These are phyloP conservation scores for Paraphoma sp. DNA, from an alignment of 2,329 filamentous ascomycete genomes.

Conservation along the genomic window DNA sequence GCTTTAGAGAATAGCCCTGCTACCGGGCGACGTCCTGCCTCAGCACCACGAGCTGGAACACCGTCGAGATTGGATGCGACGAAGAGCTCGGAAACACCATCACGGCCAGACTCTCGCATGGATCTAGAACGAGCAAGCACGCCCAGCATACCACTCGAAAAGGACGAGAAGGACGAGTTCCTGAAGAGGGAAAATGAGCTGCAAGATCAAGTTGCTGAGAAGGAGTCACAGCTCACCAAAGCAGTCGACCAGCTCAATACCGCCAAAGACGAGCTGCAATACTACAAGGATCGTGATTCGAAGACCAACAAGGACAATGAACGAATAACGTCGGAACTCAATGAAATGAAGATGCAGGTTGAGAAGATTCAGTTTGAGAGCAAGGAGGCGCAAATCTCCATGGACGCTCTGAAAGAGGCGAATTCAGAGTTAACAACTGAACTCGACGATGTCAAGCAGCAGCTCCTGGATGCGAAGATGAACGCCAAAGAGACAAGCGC, in stretches of 20 bases:
- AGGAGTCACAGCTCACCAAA: constrained; percentile 79
- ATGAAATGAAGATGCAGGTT: constrained; percentile 94
- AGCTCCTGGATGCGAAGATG: constrained; percentile 95
- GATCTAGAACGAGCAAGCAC: constrained; percentile 83
- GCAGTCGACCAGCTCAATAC: constrained; percentile 83
- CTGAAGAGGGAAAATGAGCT: constrained; percentile 93
- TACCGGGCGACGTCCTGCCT: constrained; percentile 55
- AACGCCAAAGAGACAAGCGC: constrained; percentile 91
- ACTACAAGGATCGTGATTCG: constrained; percentile 84
- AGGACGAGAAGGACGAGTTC: constrained; percentile 97
- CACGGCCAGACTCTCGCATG: constrained; percentile 68
- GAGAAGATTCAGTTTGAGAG: constrained; percentile 95
- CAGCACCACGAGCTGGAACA: constrained; percentile 64
- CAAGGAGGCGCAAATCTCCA: constrained; percentile 96
- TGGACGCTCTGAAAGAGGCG: constrained; percentile 96
- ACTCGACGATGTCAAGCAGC: constrained; percentile 94
- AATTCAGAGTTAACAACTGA: constrained; percentile 91
- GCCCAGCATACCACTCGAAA: constrained; percentile 86
- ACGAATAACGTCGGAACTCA: constrained; percentile 80
- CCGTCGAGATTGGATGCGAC: constrained; percentile 63
- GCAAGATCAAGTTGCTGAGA: constrained; percentile 94
- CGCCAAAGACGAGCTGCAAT: constrained; percentile 82
- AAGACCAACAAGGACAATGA: constrained; percentile 91
- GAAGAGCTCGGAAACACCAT: constrained; percentile 48
- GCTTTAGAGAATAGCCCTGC: constrained; percentile 65